phyloP scores from a whole-genome alignment of 2,329 filamentous ascomycete species.

The Tothia fuscella region DNA sequence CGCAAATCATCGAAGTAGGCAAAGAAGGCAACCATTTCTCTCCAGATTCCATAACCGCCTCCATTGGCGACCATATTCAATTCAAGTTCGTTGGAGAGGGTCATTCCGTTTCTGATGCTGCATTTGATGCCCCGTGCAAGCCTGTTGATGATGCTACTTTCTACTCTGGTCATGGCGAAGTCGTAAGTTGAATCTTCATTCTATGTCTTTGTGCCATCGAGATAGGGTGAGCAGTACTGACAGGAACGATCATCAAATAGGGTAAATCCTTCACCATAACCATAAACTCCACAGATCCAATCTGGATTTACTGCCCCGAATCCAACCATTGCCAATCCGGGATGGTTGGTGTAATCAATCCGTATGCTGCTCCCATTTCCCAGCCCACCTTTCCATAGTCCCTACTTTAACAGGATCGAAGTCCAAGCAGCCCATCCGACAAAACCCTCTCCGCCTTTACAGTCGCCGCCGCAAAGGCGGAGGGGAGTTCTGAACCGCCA shows the following conservation, averaged over 20 bases:
- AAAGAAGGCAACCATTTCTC: conserved; percentile 19
- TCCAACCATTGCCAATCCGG: conserved; percentile 25
- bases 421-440: background rate
- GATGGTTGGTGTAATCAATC: conserved; percentile 30
- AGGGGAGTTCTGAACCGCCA: background rate
- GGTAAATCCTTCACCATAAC: conserved; percentile 10
- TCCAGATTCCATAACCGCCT: conserved; percentile 23
- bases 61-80: conserved; percentile 24
- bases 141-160: conserved; percentile 21
- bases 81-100: conserved; percentile 29
- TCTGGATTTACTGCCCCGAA: conserved; percentile 31
- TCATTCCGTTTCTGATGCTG: conserved; percentile 26
- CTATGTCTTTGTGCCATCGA: background rate
- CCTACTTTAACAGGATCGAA: background rate
- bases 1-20: background rate
- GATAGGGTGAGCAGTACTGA: background rate
- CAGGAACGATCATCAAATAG: background rate
- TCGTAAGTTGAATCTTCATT: background rate
- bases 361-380: conserved; percentile 11
- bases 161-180: conserved; percentile 20
- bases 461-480: background rate
- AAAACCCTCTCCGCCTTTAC: background rate
- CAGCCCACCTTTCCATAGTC: background rate
- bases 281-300: conserved; percentile 23
- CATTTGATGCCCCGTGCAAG: conserved; percentile 23